phyloP scores from a whole-genome alignment of 2,329 filamentous ascomycete species.

The Fusarium sp. region DNA sequence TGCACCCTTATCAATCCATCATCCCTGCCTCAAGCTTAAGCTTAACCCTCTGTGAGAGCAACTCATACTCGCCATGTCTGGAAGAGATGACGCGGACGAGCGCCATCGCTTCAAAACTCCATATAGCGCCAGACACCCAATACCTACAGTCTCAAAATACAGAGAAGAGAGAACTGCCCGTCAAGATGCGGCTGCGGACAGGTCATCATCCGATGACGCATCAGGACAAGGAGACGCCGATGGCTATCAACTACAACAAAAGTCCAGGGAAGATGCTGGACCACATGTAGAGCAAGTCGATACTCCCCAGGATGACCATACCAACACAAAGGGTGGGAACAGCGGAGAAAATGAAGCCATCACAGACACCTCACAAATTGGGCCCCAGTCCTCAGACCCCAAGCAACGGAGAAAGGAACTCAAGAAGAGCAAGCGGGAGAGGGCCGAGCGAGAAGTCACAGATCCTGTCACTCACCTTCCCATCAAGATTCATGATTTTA shows the following conservation, averaged over 20 bases:
- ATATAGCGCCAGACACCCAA: conserved; percentile 56
- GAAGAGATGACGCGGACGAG: conserved; percentile 53
- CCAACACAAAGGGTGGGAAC: conserved; percentile 10
- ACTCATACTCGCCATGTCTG: conserved; percentile 49
- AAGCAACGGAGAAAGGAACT: conserved; percentile 61
- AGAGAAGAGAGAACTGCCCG: conserved; percentile 59
- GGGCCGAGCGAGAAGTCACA: conserved; percentile 71
- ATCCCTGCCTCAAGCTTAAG: conserved; percentile 3
- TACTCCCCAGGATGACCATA: conserved; percentile 24
- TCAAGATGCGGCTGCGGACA: conserved; percentile 53
- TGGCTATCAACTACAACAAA: conserved; percentile 29
- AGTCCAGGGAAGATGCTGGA: conserved; percentile 23
- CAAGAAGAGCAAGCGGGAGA: conserved; percentile 57
- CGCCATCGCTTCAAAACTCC: conserved; percentile 53
- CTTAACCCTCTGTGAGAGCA: neutral
- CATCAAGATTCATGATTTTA: conserved; percentile 75
- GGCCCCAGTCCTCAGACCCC: conserved; percentile 53
- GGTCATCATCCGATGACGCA: conserved; percentile 35
- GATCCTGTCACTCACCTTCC: conserved; percentile 79
- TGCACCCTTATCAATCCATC: conserved; percentile 2
- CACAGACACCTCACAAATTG: conserved; percentile 53
- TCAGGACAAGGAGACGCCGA: conserved; percentile 7
- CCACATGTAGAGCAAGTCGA: conserved; percentile 23
- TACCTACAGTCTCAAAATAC: conserved; percentile 63
- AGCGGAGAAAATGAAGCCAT: conserved; percentile 31